phyloP scores from a whole-genome alignment of 176 grass and related monocot genomes.

The Avena sativa region DNA sequence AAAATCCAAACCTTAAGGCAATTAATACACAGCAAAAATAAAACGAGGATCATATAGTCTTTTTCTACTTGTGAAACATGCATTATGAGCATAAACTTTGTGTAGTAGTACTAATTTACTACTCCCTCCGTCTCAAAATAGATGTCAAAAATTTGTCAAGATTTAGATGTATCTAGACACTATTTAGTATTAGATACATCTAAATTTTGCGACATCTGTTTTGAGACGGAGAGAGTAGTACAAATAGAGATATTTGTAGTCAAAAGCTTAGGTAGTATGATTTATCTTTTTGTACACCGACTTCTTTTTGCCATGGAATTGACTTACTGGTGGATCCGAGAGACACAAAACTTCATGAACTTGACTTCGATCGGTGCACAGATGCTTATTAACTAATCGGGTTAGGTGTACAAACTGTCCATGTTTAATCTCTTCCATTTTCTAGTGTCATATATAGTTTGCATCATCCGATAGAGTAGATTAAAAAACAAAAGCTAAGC shows the following conservation, averaged over 20 bases:
- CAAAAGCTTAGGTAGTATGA: neutral
- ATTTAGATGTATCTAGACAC: no score
- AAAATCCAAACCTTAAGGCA: neutral
- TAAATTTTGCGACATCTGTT: no score
- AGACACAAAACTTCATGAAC: neutral
- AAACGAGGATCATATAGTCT: neutral
- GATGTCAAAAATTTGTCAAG: no score
- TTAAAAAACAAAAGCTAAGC: neutral
- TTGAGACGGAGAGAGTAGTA: no score
- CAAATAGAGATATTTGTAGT: neutral
- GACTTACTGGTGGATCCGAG: neutral
- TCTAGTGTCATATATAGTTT: neutral
- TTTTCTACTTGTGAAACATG: neutral
- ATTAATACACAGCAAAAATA: neutral
- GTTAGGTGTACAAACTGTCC: constrained; percentile 8
- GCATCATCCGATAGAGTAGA: neutral
- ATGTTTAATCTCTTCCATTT: neutral
- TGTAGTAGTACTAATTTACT: neutral
- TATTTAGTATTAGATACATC: no score
- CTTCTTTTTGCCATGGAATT: neutral
- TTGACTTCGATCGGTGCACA: neutral
- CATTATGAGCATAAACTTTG: neutral
- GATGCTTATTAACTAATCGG: neutral
- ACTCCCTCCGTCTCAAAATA: no score
- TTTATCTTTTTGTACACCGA: neutral